These are phyloP conservation scores for Rutstroemia sp. DNA, from an alignment of 2,329 filamentous ascomycete genomes.

Conservation along the genomic window DNA sequence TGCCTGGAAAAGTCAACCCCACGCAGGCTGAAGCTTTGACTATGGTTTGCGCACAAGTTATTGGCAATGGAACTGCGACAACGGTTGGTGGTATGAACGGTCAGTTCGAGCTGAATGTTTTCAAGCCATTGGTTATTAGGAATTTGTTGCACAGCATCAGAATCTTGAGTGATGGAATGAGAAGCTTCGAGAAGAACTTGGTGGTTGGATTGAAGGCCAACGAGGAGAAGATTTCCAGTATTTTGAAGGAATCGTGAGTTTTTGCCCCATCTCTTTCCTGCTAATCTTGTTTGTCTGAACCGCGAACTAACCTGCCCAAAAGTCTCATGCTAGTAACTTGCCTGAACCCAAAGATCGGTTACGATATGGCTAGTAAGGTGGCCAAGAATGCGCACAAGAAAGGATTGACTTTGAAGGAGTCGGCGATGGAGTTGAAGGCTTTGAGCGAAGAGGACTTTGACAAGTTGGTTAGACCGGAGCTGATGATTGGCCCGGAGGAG, in stretches of 20 bases:
- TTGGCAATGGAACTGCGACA: slow-evolving; percentile 91
- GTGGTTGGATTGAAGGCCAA: slow-evolving; percentile 85
- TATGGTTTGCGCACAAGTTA: slow-evolving; percentile 96
- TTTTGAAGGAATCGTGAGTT: slow-evolving; percentile 88
- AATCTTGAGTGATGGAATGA: slow-evolving; percentile 86
- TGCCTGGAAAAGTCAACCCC: slow-evolving; percentile 99
- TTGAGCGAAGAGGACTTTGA: slow-evolving; percentile 88
- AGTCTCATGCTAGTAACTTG: slow-evolving; percentile 98
- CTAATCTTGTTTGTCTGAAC: too few species aligned
- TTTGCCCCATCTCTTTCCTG: neutral
- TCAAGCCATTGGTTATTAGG: slow-evolving; percentile 93
- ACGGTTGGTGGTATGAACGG: slow-evolving; percentile 95
- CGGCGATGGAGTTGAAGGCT: slow-evolving; percentile 86
- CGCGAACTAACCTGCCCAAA: neutral
- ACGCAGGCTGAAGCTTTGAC: slow-evolving; percentile 97
- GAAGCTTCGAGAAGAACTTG: slow-evolving; percentile 89
- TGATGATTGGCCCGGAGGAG: slow-evolving; percentile 84
- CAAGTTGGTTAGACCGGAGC: slow-evolving; percentile 78
- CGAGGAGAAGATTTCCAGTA: slow-evolving; percentile 80
- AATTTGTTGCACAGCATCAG: slow-evolving; percentile 90
- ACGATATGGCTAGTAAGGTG: slow-evolving; percentile 95
- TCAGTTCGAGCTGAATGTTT: slow-evolving; percentile 98
- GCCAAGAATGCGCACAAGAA: slow-evolving; percentile 99
- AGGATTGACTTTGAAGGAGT: slow-evolving; percentile 86
- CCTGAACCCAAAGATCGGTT: slow-evolving; percentile 94